Evolutionary conservation across 2,329 filamentous ascomycete species (phyloP), one percentile per base, ranked within the genome.

Genomic region (Raffaelea ambrosiae): DNA sequence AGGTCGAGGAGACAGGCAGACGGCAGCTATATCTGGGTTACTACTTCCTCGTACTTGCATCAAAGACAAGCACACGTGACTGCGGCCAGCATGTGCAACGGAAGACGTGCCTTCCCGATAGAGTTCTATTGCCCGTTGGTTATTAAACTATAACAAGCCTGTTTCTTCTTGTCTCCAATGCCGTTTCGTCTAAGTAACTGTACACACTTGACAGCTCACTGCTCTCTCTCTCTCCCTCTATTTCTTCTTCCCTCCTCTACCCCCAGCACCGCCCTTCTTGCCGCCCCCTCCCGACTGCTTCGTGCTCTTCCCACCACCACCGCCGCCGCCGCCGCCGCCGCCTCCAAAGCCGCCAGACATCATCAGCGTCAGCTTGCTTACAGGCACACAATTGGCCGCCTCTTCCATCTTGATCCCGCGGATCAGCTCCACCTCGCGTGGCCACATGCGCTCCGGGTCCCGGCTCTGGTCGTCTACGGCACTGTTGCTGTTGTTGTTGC

Each of bases 381-480:
- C 88, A 0, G 88, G 86, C 54, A 96, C 77, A 4, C 80, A 77
- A 56, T 91, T 90, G 48, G 89, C 78, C 16, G 88, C 77, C 67
- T 95, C 90, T 51, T 86, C 82, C 20, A 88, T 80, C 66, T 89
- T 93, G 70, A 89, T 81, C 0, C 72, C 79, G 66, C 84, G 85
- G 52, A 97, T 76, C 33, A 95, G 67, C 63, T 95, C 90, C n/a
- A 86, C 77, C 65, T 97, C 93, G 16, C 82, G 71, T 0, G 86
- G 87, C 81, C 88, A 93, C 64, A 95, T 86, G 58, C 77, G 79
- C 69, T 95, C 88, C 11, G 71, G 73, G 58, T 85, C 83, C 46
- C 67, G 64, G 35, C 72, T 69, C 49, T 68, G 66, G 60, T 84
- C 80, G 59, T 87, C 83, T 1, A 84, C 61, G 21, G 75, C 74